Conservation (phyloP, 805 yeast species). For the Barnettozyma californica region DNA sequence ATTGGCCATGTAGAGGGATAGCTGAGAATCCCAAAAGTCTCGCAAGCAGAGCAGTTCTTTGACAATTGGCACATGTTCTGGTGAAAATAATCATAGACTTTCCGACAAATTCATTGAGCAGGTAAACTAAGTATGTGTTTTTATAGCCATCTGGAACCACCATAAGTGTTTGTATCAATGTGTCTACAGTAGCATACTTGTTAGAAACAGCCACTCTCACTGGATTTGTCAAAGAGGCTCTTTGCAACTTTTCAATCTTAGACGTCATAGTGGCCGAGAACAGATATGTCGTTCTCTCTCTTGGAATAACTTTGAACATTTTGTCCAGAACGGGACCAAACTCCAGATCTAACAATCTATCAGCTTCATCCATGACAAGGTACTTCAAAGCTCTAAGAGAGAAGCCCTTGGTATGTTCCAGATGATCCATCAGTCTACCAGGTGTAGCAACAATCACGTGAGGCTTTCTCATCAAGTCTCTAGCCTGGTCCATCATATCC, state of each 20-base stretch:
- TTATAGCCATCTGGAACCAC: constrained; percentile 90
- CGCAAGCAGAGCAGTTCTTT: constrained; percentile 77
- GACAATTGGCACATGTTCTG: constrained; percentile 92
- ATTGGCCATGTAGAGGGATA: constrained; percentile 91
- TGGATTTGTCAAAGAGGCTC: constrained; percentile 86
- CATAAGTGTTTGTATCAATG: constrained; percentile 83
- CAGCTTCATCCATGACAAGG: constrained; percentile 96
- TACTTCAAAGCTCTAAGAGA: constrained; percentile 70
- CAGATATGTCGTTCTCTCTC: constrained; percentile 74
- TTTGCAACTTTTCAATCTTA: constrained; percentile 88
- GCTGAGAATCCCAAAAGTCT: constrained; percentile 82
- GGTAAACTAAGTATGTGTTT: constrained; percentile 78
- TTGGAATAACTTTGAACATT: constrained; percentile 78
- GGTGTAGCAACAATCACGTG: constrained; percentile 96
- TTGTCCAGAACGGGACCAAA: constrained; percentile 92
- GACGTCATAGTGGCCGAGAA: constrained; percentile 98
- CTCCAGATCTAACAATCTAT: constrained; percentile 90
- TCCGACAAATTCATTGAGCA: constrained; percentile 78
- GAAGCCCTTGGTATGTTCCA: constrained; percentile 89
- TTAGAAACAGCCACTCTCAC: constrained; percentile 86
- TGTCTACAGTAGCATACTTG: constrained; percentile 89
- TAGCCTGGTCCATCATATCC: constrained; percentile 97
- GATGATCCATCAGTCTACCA: constrained; percentile 87
- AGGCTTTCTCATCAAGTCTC: constrained; percentile 90
- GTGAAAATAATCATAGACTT: constrained; percentile 87